A percentile compares a stretch with the other conserved stretches of the same genome.
Evolutionary conservation across 441 rosid genomes (phyloP).

Genomic region (Theobroma grandiflorum): DNA sequence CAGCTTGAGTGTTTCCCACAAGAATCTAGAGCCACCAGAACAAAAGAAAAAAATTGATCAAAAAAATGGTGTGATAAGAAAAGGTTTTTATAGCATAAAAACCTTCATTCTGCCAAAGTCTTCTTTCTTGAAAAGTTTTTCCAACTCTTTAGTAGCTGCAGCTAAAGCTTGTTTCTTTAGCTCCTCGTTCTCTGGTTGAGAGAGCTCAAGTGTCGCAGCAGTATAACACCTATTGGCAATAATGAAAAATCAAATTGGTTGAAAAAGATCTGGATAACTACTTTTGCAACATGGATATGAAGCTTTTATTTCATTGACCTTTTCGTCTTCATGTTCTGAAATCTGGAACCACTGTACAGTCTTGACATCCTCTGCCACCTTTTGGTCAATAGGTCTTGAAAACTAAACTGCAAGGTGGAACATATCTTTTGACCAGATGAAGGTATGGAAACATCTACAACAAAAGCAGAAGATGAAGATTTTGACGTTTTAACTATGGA

Average conservation of each 20-base stretch:
- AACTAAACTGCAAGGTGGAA: slow-evolving; percentile 73
- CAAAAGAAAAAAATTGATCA: slow-evolving; percentile 2
- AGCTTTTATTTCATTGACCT: slow-evolving; percentile 44
- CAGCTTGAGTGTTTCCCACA: slow-evolving; percentile 11
- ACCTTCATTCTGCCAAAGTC: slow-evolving; percentile 97
- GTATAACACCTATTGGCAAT: slow-evolving; percentile 63
- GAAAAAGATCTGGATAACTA: slow-evolving; percentile 17
- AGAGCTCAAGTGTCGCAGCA: slow-evolving; percentile 89
- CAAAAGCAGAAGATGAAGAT: slow-evolving; percentile 47
- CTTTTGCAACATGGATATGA: slow-evolving; percentile 23
- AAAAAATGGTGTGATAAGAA: neutral
- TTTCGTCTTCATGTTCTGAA: slow-evolving; percentile 50
- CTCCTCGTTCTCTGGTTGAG: slow-evolving; percentile 87
- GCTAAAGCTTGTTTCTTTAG: slow-evolving; percentile 78
- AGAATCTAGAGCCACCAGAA: slow-evolving; percentile 9
- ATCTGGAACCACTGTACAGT: slow-evolving; percentile 42
- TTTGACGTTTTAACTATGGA: slow-evolving; percentile 45
- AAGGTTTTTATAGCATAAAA: slow-evolving; percentile 25
- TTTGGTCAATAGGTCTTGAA: slow-evolving; percentile 64
- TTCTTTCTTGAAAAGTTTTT: slow-evolving; percentile 84
- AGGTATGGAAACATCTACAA: slow-evolving; percentile 54
- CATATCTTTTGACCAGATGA: slow-evolving; percentile 58
- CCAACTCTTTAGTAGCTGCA: slow-evolving; percentile 91
- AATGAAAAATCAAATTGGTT: slow-evolving; percentile 30
- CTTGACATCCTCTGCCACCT: slow-evolving; percentile 71